phyloP scores from a whole-genome alignment of 1,284 basidiomycete species.

The Rhodotorula sp. region DNA sequence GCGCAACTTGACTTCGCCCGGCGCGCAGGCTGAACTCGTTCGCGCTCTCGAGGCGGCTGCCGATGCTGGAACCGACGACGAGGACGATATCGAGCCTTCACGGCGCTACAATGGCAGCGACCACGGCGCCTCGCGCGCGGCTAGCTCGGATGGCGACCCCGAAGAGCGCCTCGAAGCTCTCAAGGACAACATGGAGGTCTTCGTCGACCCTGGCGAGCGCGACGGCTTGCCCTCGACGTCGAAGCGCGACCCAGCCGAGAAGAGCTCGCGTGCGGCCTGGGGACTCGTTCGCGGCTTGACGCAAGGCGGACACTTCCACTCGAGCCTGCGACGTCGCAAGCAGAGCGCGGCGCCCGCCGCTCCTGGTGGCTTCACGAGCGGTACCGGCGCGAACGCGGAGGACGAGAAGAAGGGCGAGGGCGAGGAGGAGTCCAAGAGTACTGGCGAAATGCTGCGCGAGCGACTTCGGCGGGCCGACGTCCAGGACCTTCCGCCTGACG shows the following conservation, averaged over 20 bases:
- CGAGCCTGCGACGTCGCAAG: slow-evolving; percentile 43
- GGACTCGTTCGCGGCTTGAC: slow-evolving; percentile 51
- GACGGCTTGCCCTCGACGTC: slow-evolving; percentile 51
- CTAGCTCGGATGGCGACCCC: slow-evolving; percentile 36
- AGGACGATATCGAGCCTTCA: slow-evolving; percentile 12
- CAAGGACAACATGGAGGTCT: slow-evolving; percentile 47
- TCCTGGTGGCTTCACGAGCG: slow-evolving; percentile 30
- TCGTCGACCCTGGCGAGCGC: slow-evolving; percentile 51
- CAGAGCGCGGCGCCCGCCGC: slow-evolving; percentile 31
- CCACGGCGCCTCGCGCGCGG: slow-evolving; percentile 23
- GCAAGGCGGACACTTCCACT: slow-evolving; percentile 26
- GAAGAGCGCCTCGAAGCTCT: slow-evolving; percentile 38
- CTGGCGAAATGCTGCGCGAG: slow-evolving; percentile 12
- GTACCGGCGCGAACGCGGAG: neutral
- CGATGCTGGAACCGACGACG: slow-evolving; percentile 3
- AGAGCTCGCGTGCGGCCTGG: slow-evolving; percentile 44
- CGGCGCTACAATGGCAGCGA: slow-evolving; percentile 17
- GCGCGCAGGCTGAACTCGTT: slow-evolving; percentile 29
- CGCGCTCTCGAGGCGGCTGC: slow-evolving; percentile 31
- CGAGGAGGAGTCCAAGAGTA: slow-evolving; percentile 4
- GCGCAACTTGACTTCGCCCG: slow-evolving; percentile 26
- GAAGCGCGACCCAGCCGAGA: slow-evolving; percentile 29
- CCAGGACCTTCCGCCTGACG: slow-evolving; percentile 18
- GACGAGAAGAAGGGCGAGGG: slow-evolving; percentile 10
- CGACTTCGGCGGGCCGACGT: slow-evolving; percentile 19